These are phyloP conservation scores for Penicillium glabrum DNA, from an alignment of 2,329 filamentous ascomycete genomes.

Conservation along the genomic window DNA sequence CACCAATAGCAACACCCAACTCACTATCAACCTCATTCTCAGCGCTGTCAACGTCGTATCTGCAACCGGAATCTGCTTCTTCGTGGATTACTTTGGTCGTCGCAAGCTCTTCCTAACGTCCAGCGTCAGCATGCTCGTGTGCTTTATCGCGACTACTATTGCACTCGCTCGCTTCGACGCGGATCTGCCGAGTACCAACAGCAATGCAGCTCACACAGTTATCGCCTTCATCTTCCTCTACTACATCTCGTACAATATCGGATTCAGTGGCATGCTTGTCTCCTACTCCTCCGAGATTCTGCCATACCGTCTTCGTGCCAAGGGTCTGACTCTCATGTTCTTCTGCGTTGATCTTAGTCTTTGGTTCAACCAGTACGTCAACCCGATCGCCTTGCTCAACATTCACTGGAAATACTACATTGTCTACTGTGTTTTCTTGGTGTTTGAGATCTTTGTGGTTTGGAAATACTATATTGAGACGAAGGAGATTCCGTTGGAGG, in stretches of 20 bases:
- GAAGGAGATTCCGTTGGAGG: slow-evolving; percentile 32
- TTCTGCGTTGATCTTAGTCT: slow-evolving; percentile 31
- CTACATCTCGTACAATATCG: slow-evolving; percentile 14
- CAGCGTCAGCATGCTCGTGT: slow-evolving; percentile 11
- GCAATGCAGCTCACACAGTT: slow-evolving; percentile 1
- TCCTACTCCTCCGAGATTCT: slow-evolving; percentile 50
- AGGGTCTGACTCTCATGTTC: slow-evolving; percentile 45
- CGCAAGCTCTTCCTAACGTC: slow-evolving; percentile 14
- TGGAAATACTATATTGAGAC: slow-evolving; percentile 37
- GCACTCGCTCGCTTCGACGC: slow-evolving; percentile 7
- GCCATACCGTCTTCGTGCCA: slow-evolving; percentile 51
- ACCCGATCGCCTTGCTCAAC: slow-evolving; percentile 31
- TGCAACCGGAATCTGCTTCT: slow-evolving; percentile 17
- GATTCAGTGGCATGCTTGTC: slow-evolving; percentile 30
- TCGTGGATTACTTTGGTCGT: slow-evolving; percentile 13
- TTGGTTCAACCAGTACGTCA: slow-evolving; percentile 40
- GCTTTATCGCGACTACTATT: slow-evolving; percentile 10
- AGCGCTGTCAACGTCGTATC: slow-evolving; percentile 18
- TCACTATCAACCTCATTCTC: slow-evolving; percentile 16
- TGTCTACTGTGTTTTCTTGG: slow-evolving; percentile 37
- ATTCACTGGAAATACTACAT: slow-evolving; percentile 41
- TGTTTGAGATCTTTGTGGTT: slow-evolving; percentile 31
- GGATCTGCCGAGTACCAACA: not conserved
- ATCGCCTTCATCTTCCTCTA: slow-evolving; percentile 15
- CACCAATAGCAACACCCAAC: slow-evolving; percentile 12